These are phyloP conservation scores for Agroathelia rolfsii DNA, from an alignment of 1,284 basidiomycete genomes.

Conservation along the genomic window DNA sequence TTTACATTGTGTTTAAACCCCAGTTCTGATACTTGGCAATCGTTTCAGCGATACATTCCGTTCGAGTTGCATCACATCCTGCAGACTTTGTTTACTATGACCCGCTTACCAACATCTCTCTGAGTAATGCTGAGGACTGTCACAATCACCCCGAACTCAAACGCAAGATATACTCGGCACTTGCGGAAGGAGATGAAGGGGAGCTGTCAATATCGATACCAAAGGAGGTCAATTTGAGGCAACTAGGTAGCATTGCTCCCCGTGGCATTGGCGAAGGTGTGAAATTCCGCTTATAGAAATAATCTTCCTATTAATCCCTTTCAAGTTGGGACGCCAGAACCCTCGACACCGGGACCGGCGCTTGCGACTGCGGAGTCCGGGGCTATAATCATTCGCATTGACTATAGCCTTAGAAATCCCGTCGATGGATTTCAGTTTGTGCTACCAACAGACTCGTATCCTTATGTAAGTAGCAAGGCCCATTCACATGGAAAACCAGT, in stretches of 20 bases:
- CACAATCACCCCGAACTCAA: conserved; percentile 92
- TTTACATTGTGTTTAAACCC: too few species aligned
- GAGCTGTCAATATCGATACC: conserved; percentile 90
- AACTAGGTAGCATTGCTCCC: conserved; percentile 35
- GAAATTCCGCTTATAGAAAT: too few species aligned
- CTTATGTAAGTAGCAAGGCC: conserved; percentile 70
- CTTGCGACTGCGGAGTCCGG: conserved; percentile 56
- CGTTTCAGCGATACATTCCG: conserved; percentile 57
- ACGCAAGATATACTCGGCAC: conserved; percentile 82
- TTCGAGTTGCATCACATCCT: conserved; percentile 57
- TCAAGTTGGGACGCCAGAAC: conserved; percentile 67
- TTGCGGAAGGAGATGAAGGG: conserved; percentile 87
- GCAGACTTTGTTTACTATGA: conserved; percentile 74
- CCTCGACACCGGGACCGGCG: conserved; percentile 52
- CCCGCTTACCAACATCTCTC: conserved; percentile 60
- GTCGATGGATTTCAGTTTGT: conserved; percentile 85
- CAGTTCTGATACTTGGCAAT: too few species aligned
- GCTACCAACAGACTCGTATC: conserved; percentile 68
- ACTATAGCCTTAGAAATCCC: conserved; percentile 74
- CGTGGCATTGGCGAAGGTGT: conserved; percentile 41
- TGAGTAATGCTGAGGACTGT: conserved; percentile 72
- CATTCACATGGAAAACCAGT: conserved; percentile 4
- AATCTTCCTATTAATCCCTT: conserved; percentile 1
- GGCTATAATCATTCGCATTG: conserved; percentile 69
- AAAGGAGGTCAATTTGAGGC: conserved; percentile 63